These are phyloP conservation scores for Aspergillus nidulans DNA, from an alignment of 495 filamentous ascomycete species.

Conservation along the genomic window DNA sequence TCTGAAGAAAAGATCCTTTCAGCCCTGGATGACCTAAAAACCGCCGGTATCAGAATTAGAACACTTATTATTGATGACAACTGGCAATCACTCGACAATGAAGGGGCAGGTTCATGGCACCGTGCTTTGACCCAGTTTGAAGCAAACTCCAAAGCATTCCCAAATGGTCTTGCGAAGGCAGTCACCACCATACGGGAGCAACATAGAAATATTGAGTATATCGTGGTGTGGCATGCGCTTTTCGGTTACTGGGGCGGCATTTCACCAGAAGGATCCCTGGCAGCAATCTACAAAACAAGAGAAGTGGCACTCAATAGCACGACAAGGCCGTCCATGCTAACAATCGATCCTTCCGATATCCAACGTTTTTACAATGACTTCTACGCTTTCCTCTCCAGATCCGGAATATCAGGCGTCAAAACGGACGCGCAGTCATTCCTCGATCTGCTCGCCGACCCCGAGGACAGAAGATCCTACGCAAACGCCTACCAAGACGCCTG, in stretches of 20 bases:
- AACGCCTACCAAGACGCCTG: conserved; percentile 81
- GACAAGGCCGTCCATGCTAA: conserved; percentile 36
- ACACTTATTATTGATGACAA: conserved; percentile 94
- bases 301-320: conserved; percentile 56
- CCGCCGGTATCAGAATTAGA: conserved; percentile 68
- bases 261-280: conserved; percentile 64
- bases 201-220: conserved; percentile 70
- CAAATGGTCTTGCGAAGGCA: conserved; percentile 66
- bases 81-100: conserved; percentile 77
- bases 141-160: conserved; percentile 76
- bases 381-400: conserved; percentile 68
- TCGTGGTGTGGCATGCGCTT: conserved; percentile 96
- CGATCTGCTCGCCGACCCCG: conserved; percentile 65
- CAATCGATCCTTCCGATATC: conserved; percentile 71
- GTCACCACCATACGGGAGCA: conserved; percentile 62
- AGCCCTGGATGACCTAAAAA: conserved; percentile 66
- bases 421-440: conserved; percentile 86
- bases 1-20: conserved; percentile 73
- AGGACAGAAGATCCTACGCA: conserved; percentile 62
- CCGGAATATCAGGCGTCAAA: conserved; percentile 79
- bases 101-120: conserved; percentile 47
- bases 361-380: conserved; percentile 83
- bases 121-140: conserved; percentile 69
- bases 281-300: conserved; percentile 72
- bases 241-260: conserved; percentile 95